Evolutionary conservation across 1,284 basidiomycete genomes (phyloP).

Genomic region (Phellopilus nigrolimitatus): DNA sequence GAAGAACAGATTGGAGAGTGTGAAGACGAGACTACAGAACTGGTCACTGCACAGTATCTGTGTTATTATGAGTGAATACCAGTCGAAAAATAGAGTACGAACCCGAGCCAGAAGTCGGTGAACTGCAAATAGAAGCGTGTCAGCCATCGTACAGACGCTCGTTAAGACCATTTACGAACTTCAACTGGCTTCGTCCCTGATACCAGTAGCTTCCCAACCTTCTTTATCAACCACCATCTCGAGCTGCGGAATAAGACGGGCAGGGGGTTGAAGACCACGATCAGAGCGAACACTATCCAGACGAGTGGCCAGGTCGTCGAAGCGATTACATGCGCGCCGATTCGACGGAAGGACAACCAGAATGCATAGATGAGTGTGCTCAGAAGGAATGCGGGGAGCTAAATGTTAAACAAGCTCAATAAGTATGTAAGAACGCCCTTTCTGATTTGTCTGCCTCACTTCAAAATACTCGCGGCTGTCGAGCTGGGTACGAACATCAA

Average conservation of each 20-base stretch:
- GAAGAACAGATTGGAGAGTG: constrained; percentile 69
- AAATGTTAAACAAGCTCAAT: constrained; percentile 8
- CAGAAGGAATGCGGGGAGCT: constrained; percentile 80
- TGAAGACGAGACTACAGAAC: constrained; percentile 72
- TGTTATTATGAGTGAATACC: constrained; percentile 22
- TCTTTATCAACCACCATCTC: constrained; percentile 77
- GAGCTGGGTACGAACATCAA: constrained; percentile 71
- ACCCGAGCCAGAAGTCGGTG: constrained; percentile 82
- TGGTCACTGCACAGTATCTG: constrained; percentile 61
- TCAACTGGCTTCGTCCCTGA: constrained; percentile 76
- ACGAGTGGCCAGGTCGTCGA: constrained; percentile 76
- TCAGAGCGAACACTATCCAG: constrained; percentile 67
- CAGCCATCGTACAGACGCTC: background rate
- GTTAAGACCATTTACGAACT: constrained; percentile 37
- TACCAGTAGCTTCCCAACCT: constrained; percentile 55
- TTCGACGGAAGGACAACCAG: constrained; percentile 75
- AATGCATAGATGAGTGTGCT: constrained; percentile 78
- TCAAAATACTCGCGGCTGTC: constrained; percentile 84
- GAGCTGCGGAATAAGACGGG: constrained; percentile 61
- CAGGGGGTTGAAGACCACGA: constrained; percentile 75
- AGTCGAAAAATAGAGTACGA: constrained; percentile 24
- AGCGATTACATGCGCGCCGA: constrained; percentile 44
- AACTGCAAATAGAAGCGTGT: constrained; percentile 40
- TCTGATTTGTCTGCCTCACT: constrained; percentile 34
- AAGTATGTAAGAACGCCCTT: background rate